phyloP scores from a whole-genome alignment of 2,329 filamentous ascomycete genomes.

The Ascochyta koolunga region DNA sequence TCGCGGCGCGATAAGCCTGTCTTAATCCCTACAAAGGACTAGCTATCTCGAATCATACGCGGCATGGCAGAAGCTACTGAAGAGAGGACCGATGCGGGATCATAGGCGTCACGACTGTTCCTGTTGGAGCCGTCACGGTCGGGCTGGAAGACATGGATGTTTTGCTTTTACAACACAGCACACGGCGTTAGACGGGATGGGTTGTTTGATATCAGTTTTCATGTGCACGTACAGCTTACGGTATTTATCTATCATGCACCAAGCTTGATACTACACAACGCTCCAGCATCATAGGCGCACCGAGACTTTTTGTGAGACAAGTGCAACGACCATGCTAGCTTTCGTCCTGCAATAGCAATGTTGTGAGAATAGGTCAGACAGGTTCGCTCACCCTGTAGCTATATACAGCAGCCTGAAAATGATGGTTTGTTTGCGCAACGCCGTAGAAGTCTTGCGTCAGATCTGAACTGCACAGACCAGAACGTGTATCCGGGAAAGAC shows the following conservation, averaged over 20 bases:
- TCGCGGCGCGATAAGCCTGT: slow-evolving; percentile 81
- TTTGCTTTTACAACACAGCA: slow-evolving; percentile 23
- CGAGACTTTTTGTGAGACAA: background rate
- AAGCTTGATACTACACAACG: background rate
- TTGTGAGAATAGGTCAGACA: background rate
- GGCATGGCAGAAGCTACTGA: background rate
- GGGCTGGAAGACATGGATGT: slow-evolving; percentile 1
- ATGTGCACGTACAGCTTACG: slow-evolving; percentile 10
- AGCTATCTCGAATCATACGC: background rate
- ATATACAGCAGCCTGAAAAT: no score
- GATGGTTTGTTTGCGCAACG: background rate
- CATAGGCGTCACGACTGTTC: background rate
- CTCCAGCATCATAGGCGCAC: background rate
- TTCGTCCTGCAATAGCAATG: background rate
- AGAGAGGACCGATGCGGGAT: background rate
- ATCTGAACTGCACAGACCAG: background rate
- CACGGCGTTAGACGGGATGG: slow-evolving; percentile 25
- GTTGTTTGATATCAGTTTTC: slow-evolving; percentile 12
- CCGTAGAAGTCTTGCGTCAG: background rate
- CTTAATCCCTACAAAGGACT: slow-evolving; percentile 41
- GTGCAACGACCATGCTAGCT: background rate
- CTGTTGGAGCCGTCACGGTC: background rate
- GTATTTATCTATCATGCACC: background rate
- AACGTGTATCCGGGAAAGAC: background rate
- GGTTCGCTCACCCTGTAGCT: background rate